Evolutionary conservation across 2,329 filamentous ascomycete species (phyloP).

Genomic region (Exophiala lecanii-corni): DNA sequence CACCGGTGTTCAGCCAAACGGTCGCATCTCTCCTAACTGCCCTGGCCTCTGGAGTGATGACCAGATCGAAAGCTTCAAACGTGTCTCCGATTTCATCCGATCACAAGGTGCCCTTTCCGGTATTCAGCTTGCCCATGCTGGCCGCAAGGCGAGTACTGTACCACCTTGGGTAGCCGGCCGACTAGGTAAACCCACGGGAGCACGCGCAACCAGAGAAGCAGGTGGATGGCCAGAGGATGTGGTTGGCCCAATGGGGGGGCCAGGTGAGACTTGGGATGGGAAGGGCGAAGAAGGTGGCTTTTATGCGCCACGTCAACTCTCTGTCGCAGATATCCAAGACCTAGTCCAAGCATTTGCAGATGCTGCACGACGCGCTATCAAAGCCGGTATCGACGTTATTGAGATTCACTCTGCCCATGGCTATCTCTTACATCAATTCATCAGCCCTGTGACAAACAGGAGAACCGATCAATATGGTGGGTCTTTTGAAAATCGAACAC

Average conservation of each 20-base stretch:
- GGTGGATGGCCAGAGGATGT: constrained; percentile 27
- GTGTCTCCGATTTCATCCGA: constrained; percentile 73
- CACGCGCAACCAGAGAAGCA: constrained; percentile 18
- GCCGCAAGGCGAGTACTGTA: constrained; percentile 57
- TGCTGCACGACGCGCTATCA: constrained; percentile 56
- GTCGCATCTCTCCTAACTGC: constrained; percentile 63
- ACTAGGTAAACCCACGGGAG: constrained; percentile 22
- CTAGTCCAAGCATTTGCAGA: constrained; percentile 31
- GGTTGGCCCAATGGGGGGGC: constrained; percentile 24
- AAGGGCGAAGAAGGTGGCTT: constrained; percentile 24
- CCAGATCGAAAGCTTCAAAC: constrained; percentile 40
- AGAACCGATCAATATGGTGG: constrained; percentile 56
- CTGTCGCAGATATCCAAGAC: constrained; percentile 29
- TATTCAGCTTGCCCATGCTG: constrained; percentile 79
- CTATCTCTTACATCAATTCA: constrained; percentile 67
- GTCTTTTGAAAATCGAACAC: constrained; percentile 58
- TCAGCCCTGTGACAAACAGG: constrained; percentile 64
- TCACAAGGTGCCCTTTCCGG: constrained; percentile 70
- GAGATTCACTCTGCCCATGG: constrained; percentile 80
- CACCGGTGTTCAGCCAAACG: constrained; percentile 67
- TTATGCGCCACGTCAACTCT: constrained; percentile 28
- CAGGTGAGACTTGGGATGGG: constrained; percentile 24
- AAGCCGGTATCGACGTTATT: constrained; percentile 70
- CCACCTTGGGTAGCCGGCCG: constrained; percentile 44
- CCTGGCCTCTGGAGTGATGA: constrained; percentile 33